A percentile compares a stretch with the other conserved stretches of the same genome.
Evolutionary conservation across 495 filamentous ascomycete species (phyloP).

Genomic region (Penicillium desertorum): DNA sequence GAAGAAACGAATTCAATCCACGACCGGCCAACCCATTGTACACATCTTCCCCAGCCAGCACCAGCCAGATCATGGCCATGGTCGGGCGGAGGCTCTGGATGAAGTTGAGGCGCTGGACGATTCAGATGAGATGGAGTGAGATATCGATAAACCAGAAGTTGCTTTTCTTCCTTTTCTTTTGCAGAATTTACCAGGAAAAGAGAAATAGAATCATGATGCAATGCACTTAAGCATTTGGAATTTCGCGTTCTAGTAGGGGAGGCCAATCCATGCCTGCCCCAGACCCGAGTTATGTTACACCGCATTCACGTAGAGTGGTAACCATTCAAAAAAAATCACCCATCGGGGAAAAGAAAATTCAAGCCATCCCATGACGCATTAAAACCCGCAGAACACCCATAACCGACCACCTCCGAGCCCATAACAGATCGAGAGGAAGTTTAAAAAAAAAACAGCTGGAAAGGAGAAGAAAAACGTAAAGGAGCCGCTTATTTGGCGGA

Average conservation of each 20-base stretch:
- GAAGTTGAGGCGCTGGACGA: constrained; percentile 88
- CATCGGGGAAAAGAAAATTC: constrained; percentile 57
- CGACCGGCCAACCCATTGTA: constrained; percentile 79
- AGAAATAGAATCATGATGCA: constrained; percentile 29
- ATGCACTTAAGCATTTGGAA: constrained; percentile 56
- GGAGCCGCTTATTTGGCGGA: constrained; percentile 87
- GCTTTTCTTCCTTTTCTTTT: neutral
- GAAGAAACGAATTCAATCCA: constrained; percentile 65
- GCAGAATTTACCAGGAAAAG: constrained; percentile 12
- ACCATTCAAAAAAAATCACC: constrained; percentile 66
- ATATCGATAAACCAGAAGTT: neutral
- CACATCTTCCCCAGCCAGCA: constrained; percentile 63
- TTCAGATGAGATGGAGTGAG: constrained; percentile 48
- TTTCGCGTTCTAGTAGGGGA: constrained; percentile 46
- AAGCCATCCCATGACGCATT: constrained; percentile 91
- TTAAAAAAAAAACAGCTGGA: constrained; percentile 49
- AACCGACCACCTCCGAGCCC: constrained; percentile 61
- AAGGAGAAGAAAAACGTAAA: constrained; percentile 37
- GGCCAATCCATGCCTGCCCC: constrained; percentile 39
- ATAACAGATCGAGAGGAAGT: constrained; percentile 58
- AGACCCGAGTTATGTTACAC: constrained; percentile 74
- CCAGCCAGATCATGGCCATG: constrained; percentile 57
- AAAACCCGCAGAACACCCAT: constrained; percentile 71
- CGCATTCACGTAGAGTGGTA: constrained; percentile 62
- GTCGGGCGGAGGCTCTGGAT: constrained; percentile 73